Evolutionary conservation across 805 yeast genomes (phyloP).

Genomic region (Myxozyma kluyveri): DNA sequence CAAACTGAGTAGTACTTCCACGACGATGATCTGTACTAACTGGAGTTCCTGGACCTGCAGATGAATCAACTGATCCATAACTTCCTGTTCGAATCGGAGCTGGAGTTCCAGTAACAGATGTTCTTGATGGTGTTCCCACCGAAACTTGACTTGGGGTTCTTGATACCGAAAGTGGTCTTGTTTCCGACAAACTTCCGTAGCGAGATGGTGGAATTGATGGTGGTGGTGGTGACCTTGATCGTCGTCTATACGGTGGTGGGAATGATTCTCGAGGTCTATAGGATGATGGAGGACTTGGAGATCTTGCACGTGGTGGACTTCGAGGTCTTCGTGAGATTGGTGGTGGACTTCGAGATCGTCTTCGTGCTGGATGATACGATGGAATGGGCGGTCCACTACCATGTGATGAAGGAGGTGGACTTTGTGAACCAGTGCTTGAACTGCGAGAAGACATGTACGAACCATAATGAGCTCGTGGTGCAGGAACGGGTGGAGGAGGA

Average conservation of each 20-base stretch:
- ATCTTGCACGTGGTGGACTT: conserved; percentile 9
- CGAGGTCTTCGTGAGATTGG: conserved; percentile 13
- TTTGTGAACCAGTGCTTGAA: conserved; percentile 13
- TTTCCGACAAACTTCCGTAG: too few species aligned
- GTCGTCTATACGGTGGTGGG: conserved; percentile 2
- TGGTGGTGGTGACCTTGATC: conserved; percentile 7
- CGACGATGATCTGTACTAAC: neutral
- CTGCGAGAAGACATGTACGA: conserved; percentile 14
- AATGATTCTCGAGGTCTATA: conserved; percentile 4
- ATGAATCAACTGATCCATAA: neutral
- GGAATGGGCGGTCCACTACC: neutral
- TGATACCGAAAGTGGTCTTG: too few species aligned
- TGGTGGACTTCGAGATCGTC: conserved; percentile 13
- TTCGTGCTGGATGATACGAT: neutral
- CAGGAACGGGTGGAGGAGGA: conserved; percentile 3
- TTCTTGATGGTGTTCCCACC: neutral
- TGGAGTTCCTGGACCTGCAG: neutral
- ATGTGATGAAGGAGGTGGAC: conserved; percentile 8
- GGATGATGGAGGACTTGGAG: neutral
- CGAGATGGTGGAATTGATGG: neutral
- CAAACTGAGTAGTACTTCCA: neutral
- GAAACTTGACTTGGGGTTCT: too few species aligned
- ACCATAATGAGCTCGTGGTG: conserved; percentile 12
- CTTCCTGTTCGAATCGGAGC: neutral
- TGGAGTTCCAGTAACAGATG: neutral